Evolutionary conservation across 352 stramenopile species (phyloP), one percentile per base, ranked within the genome.

Genomic region (Phytopythium helicoides): DNA sequence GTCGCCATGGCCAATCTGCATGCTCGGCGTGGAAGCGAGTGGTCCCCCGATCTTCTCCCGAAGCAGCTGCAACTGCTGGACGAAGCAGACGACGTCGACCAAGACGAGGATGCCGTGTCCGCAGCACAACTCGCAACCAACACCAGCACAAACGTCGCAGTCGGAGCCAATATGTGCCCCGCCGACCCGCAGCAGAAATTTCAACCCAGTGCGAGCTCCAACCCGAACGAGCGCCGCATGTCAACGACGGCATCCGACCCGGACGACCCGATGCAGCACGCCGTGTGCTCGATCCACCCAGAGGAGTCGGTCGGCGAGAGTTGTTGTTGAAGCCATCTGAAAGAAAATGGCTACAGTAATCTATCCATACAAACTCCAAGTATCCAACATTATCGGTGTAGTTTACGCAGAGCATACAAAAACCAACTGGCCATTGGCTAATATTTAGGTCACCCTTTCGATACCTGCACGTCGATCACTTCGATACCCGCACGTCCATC

Each of bases 1-100:
- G 77, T 92, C 18, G 81, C 76, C 9, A 71, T 92, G 59, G 81
- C 81, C 22, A 86, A 87, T 42, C 64, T 88, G 18, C 75, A 71
- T 19, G 19, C 65, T 28, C 75, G 81, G 16, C 71, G 76, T 28
- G 62, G 75, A 21, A 92, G 81, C 52, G 79, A 90, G 51, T 92
- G 81, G 81, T 73, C 79, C 12, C 81, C 81, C 1, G 79, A 89
- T 19, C 33, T 90, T 38, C 54, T 92, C 1, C 75, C 77, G 1
- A 80, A 81, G 6, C 68, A 86, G 48, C 64, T 90, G 35, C 71
- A 86, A 36, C 59, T 76, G 40, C 69, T 90, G 22, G 73, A 69
- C 11, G 74, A 82, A 37, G 60, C 22, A 4, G 33, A 35, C 6
- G 9, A 31, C 28, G 31, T 12, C 28, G 34, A 22, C 3, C 3